Conservation (phyloP, 2,329 filamentous ascomycete genomes). For the Fusarium annulatum region DNA sequence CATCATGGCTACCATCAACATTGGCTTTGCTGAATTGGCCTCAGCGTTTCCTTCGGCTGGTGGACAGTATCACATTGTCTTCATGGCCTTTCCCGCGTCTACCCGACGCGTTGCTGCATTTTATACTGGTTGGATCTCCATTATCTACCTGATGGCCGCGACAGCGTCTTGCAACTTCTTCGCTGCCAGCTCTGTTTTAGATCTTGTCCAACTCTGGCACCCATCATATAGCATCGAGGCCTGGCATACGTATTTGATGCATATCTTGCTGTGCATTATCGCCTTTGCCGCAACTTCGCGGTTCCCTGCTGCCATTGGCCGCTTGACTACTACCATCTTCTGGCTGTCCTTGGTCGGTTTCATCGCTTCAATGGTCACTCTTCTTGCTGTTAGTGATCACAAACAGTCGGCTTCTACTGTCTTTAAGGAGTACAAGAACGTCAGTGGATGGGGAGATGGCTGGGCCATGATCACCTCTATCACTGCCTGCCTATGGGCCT, state of each 20-base stretch:
- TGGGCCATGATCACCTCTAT: slow-evolving; percentile 42
- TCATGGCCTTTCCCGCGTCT: slow-evolving; percentile 40
- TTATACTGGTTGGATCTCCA: slow-evolving; percentile 40
- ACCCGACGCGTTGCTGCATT: slow-evolving; percentile 40
- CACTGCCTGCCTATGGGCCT: slow-evolving; percentile 42
- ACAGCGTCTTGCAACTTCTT: slow-evolving; percentile 44
- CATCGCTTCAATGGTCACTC: slow-evolving; percentile 37
- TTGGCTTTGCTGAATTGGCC: slow-evolving; percentile 43
- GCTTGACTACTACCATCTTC: slow-evolving; percentile 37
- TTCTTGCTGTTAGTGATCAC: slow-evolving; percentile 31
- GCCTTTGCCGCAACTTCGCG: slow-evolving; percentile 33
- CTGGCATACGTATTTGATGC: slow-evolving; percentile 43
- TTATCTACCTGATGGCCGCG: slow-evolving; percentile 44
- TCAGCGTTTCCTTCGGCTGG: slow-evolving; percentile 43
- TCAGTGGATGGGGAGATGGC: slow-evolving; percentile 42
- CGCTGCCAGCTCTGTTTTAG: slow-evolving; percentile 38
- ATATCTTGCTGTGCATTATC: slow-evolving; percentile 40
- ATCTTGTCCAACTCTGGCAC: slow-evolving; percentile 38
- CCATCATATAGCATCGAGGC: slow-evolving; percentile 32
- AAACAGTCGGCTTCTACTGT: slow-evolving; percentile 36
- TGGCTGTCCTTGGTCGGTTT: slow-evolving; percentile 41
- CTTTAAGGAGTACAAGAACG: slow-evolving; percentile 39
- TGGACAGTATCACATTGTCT: slow-evolving; percentile 45
- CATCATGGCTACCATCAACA: slow-evolving; percentile 40
- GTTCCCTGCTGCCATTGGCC: slow-evolving; percentile 40